Base-by-base conservation (phyloP, 202 grass and related monocot genomes). In the Schoenoplectus triqueter region DNA sequence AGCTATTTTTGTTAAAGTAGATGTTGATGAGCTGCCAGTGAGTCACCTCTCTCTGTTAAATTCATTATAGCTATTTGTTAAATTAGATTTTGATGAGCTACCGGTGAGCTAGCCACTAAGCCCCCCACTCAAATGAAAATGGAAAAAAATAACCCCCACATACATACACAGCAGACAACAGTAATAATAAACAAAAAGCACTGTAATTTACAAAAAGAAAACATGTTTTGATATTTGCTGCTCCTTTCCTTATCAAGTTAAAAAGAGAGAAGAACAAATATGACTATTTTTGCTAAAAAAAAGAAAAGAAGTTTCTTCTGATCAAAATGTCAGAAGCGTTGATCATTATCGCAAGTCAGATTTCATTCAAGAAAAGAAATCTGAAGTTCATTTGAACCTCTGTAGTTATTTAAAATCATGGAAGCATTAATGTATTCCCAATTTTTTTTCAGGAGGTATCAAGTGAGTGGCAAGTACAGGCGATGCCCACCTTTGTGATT, bases 401-500 rank as follows among this genome's bases (percentile, higher is more conserved):
- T 0, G 72, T 51, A 13, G 17, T 13, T 31, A 54, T 39, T 31
- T 20, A 75, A 21, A 72, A 13, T 6, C 19, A 76, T 52, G 19
- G 19, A 15, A 10, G 10, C 39, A 54, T 55, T 54, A 39, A 40
- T 76, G 50, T 76, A 7, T 6, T 39, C 56, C 56, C 39, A 61
- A 14, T 17, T 2, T 78, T 73, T 84, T 82, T 59, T 41, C 80
- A 94, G 95, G 92, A 97, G 1, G 90, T 97, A 19, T 86, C 95
- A 54, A 90, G 48, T 88, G 82, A 86, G 88, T 97, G 92, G 89
- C 61, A 67, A 17, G 95, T 97, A 14, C 87, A 91, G 85, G 92
- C 90, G 0, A 97, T 97, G 95, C 95, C 94, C 0, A 94, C 95
- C 2, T 97, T 97, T 45, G 85, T 97, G 1, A 82, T 97, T 3